phyloP scores from a whole-genome alignment of 2,329 filamentous ascomycete genomes.

The Microdochium trichocladiopsis region DNA sequence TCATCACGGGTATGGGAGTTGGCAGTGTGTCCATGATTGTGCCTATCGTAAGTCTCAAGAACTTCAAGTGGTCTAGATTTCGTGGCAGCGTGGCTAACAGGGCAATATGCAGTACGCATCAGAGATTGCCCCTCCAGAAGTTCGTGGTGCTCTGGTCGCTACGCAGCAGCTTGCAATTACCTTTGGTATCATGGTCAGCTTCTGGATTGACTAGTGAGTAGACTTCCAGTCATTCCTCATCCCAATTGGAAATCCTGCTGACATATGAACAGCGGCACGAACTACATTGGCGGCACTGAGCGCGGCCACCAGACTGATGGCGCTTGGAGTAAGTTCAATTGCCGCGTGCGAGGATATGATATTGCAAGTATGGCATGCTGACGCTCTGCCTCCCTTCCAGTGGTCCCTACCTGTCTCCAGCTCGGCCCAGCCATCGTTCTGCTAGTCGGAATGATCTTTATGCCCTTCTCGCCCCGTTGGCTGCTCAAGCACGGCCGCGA shows the following conservation, averaged over 20 bases:
- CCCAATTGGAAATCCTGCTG: neutral
- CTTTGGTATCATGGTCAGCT: slow-evolving; percentile 58
- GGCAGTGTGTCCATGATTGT: slow-evolving; percentile 63
- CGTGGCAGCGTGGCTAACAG: neutral
- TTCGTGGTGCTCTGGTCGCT: slow-evolving; percentile 33
- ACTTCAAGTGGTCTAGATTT: neutral
- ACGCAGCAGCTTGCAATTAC: slow-evolving; percentile 44
- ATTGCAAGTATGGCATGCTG: too few species aligned
- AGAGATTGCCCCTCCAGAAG: slow-evolving; percentile 35
- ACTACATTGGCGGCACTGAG: slow-evolving; percentile 52
- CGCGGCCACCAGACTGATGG: slow-evolving; percentile 50
- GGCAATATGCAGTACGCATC: slow-evolving; percentile 26
- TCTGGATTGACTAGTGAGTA: slow-evolving; percentile 50
- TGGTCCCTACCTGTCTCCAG: slow-evolving; percentile 63
- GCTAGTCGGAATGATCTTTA: slow-evolving; percentile 65
- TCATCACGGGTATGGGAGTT: slow-evolving; percentile 67
- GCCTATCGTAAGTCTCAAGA: slow-evolving; percentile 28
- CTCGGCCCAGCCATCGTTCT: slow-evolving; percentile 60
- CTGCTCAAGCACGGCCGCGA: slow-evolving; percentile 58
- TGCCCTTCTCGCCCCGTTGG: slow-evolving; percentile 76
- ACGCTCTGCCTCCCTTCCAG: too few species aligned
- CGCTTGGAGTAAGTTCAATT: slow-evolving; percentile 56
- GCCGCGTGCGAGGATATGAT: too few species aligned
- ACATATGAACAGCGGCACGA: slow-evolving; percentile 35
- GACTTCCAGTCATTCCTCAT: neutral